Base-by-base conservation (phyloP, 1,284 basidiomycete genomes). In the Ganoderma boninense region DNA sequence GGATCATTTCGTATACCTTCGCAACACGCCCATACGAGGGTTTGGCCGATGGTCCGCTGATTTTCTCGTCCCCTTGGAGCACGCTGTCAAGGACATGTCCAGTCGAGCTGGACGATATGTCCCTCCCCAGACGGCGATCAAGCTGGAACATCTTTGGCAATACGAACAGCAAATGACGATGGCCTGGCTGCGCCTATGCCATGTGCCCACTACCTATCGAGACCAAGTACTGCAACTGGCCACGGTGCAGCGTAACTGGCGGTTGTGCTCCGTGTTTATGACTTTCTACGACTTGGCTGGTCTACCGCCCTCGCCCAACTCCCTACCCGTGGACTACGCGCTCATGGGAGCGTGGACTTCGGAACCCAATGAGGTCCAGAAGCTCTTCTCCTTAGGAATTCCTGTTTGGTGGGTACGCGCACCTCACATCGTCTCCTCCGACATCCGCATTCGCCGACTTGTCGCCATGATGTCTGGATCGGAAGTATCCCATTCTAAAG, bases 321-420 rank as follows among this genome's bases (percentile, higher is more conserved):
- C 43, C 8, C 42, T 32, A 23, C 49, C 49, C 2, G 18, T n/a
- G 5, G 14, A 43, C 42, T 4, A 14, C 13, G 14, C 0, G 16
- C 46, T 44, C 3, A 62, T 62, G 61, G 62, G 62, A 7, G 62
- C 62, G 14, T 63, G 43, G 42, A 46, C 23, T 3, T 44, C 62
- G 42, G 62, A 63, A 2, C 62, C 62, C 42, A 44, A 44, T 2
- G 26, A 6, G 2, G 43, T 32, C 2, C 62, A 63, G 62, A 46
- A 16, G 23, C 38, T 69, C 7, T 26, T 20, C 13, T 1, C 4
- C 4, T 1, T 29, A 1, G 63, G 63, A 2, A 61, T 69, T 23
- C 65, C 65, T 1, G 67, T 69, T n/a, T 69, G 67, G 67, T 54
- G 52, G 18, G 16, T 65, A 35, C 40, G 67, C 23, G 23, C n/a